These are phyloP conservation scores for Aspergillus sp. DNA, from an alignment of 2,329 filamentous ascomycete genomes.

Conservation along the genomic window DNA sequence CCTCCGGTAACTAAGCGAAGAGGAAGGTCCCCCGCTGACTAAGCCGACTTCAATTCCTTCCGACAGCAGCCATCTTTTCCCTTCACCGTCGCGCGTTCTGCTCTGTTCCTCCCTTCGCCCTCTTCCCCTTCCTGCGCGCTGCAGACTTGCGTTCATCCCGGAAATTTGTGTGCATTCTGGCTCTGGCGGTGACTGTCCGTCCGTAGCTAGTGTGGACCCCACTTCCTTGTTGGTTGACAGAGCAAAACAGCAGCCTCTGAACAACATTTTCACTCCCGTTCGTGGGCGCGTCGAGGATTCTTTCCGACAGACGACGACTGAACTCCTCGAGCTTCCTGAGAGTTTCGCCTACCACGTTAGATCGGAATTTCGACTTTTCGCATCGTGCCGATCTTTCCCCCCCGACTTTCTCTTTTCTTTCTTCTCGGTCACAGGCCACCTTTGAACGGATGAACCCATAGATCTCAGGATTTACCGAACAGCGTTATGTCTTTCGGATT, in stretches of 20 bases:
- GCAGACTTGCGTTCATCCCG: constrained; percentile 7
- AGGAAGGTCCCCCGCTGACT: neutral
- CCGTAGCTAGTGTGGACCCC: constrained; percentile 15
- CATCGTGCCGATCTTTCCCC: neutral
- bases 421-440: constrained; percentile 7
- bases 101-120: constrained; percentile 11
- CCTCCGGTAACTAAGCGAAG: neutral
- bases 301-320: constrained; percentile 3
- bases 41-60: constrained; percentile 4
- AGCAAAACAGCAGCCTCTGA: constrained; percentile 9
- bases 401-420: neutral
- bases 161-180: constrained; percentile 13
- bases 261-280: constrained; percentile 4
- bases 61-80: constrained; percentile 18
- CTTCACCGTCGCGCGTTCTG: constrained; percentile 15
- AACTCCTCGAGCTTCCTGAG: neutral
- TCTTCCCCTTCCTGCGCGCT: constrained; percentile 6
- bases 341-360: constrained; percentile 3
- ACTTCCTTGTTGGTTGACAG: constrained; percentile 6
- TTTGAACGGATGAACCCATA: constrained; percentile 32
- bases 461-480: constrained; percentile 21
- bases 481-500: constrained; percentile 46
- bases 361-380: neutral
- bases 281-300: constrained; percentile 16
- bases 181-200: constrained; percentile 15